phyloP scores from a whole-genome alignment of 2,329 filamentous ascomycete species.

The Neopestalotiopsis rosae region DNA sequence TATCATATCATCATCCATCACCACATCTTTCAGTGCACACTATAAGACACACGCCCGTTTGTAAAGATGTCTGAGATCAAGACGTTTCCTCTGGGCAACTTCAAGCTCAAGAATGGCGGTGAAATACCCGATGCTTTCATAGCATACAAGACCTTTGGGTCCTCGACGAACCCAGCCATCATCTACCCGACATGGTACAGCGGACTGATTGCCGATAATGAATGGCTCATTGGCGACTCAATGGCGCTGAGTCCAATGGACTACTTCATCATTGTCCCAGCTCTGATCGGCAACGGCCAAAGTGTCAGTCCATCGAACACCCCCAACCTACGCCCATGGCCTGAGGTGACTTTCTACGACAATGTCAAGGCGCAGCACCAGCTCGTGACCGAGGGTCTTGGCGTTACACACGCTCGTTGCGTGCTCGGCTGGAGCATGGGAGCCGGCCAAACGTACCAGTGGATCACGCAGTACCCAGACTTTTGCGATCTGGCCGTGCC shows the following conservation, averaged over 20 bases:
- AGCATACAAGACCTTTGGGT: constrained; percentile 79
- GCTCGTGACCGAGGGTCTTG: constrained; percentile 68
- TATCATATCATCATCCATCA: not conserved
- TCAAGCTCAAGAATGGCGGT: constrained; percentile 69
- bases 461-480: constrained; percentile 65
- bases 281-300: constrained; percentile 72
- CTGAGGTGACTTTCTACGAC: constrained; percentile 68
- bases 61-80: constrained; percentile 31
- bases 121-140: constrained; percentile 68
- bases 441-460: constrained; percentile 69
- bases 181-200: constrained; percentile 80
- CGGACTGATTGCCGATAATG: constrained; percentile 68
- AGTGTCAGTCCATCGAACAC: constrained; percentile 72
- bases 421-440: constrained; percentile 76
- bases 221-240: constrained; percentile 73
- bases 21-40: too few relatives aligned
- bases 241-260: constrained; percentile 64
- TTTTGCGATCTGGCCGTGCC: constrained; percentile 71
- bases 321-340: constrained; percentile 59
- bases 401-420: constrained; percentile 62
- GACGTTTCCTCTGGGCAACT: constrained; percentile 67
- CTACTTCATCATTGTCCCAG: constrained; percentile 69
- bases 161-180: constrained; percentile 65
- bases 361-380: constrained; percentile 71
- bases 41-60: not conserved